Conservation (phyloP, 495 filamentous ascomycete species). For the Pseudomonodictys pantanalensis region DNA sequence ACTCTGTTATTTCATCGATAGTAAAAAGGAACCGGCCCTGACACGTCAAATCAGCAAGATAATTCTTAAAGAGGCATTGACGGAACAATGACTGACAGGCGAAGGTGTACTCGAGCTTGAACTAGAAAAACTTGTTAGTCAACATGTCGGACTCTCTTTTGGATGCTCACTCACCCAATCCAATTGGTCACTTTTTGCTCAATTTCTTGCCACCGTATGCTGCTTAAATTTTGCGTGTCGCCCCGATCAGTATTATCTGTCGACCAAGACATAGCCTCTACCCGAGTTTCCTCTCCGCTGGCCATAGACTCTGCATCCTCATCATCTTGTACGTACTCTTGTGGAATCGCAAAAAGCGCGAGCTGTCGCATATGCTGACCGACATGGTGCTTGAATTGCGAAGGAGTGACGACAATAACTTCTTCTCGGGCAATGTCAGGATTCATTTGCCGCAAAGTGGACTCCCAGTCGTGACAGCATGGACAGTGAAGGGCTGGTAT, state of each 20-base stretch:
- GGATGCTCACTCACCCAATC: too few species aligned
- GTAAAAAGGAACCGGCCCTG: not conserved
- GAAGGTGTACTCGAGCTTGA: too few species aligned
- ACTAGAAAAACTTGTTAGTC: too few species aligned
- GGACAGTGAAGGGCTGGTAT: slow-evolving; percentile 11
- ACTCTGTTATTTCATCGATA: not conserved
- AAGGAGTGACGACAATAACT: slow-evolving; percentile 10
- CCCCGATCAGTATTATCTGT: too few species aligned
- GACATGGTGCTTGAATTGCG: slow-evolving; percentile 21
- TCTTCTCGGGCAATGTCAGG: slow-evolving; percentile 1
- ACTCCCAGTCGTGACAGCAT: slow-evolving; percentile 11
- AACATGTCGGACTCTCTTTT: too few species aligned
- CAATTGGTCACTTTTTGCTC: too few species aligned
- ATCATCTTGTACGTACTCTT: slow-evolving; percentile 10
- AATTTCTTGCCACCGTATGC: too few species aligned
- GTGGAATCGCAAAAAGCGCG: slow-evolving; percentile 22
- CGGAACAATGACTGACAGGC: not conserved
- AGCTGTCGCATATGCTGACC: slow-evolving; percentile 24
- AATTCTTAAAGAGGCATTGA: not conserved
- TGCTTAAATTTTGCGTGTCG: too few species aligned
- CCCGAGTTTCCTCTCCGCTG: not conserved
- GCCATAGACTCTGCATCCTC: not conserved
- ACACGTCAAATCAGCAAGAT: not conserved
- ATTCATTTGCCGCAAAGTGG: not conserved
- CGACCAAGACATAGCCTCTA: not conserved